Base-by-base conservation (phyloP, 2,329 filamentous ascomycete species). In the Chrysoporthe austroafricana region DNA sequence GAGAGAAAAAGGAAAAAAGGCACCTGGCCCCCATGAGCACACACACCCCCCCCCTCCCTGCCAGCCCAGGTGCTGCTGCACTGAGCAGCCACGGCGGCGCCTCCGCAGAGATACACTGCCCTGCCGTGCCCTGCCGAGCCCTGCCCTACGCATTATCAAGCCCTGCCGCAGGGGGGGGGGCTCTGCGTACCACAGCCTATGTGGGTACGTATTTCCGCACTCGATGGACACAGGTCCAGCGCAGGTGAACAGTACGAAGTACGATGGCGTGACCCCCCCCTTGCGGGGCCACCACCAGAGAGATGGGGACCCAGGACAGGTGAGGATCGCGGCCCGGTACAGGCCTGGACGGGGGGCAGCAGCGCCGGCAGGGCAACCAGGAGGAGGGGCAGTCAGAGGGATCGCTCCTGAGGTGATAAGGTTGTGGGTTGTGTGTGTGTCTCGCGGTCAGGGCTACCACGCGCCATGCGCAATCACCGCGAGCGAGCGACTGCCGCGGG, bases 121-220 rank as follows among this genome's bases (percentile, higher is more conserved):
- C 21, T 52, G 48, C 48, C 50, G 21, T 54, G 32, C 36, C 36
- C 36, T 54, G 21, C 50, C 48, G 26, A 52, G 48, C 48, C 48
- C 26, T 52, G 48, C 26, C 48, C 48, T 6, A 26, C 26, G 26
- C 26, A 26, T 26, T 26, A 26, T 26, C 26, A 14, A 57, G 14
- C 52, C 34, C 16, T 36, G 34, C 32, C 52, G 52, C 50, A 54
- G 7, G 52, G 52, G 48, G 48, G 16, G 4, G 14, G 46, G n/a
- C 18, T 32, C 14, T 32, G 50, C 32, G 50, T 54, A 54, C 50
- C 8, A 13, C 26, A 54, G 50, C 50, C 50, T 6, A 32, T 32
- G 50, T 54, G 50, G 50, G 50, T 54, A 54, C 50, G 50, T 54
- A 32, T 54, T 32, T 54, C 50, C 50, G 50, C 16, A 54, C 50